Conservation (phyloP, 441 rosid genomes). For the Isatis lusitanica region DNA sequence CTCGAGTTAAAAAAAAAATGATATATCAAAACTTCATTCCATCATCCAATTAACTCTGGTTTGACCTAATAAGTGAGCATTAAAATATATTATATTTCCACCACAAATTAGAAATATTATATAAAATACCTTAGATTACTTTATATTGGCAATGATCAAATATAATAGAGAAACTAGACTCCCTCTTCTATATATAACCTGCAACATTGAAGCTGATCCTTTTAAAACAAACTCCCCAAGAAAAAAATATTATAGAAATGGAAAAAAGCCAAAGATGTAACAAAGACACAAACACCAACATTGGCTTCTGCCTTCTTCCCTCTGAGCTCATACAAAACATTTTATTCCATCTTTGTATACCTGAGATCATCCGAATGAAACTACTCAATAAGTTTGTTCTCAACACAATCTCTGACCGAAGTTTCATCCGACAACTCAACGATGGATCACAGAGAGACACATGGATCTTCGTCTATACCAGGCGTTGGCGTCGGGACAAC, state of each 20-base stretch:
- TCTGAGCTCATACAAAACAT: conserved; percentile 67
- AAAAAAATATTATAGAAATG: conserved; percentile 11
- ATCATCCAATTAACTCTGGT: neutral
- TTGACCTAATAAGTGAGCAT: conserved; percentile 31
- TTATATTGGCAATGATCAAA: neutral
- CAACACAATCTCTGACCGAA: conserved; percentile 48
- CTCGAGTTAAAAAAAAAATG: neutral
- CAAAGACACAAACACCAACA: conserved; percentile 36
- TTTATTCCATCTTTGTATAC: conserved; percentile 55
- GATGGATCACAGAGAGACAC: conserved; percentile 44
- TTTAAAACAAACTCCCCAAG: neutral
- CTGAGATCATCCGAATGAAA: conserved; percentile 60
- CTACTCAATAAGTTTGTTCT: conserved; percentile 51
- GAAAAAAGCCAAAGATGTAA: conserved; percentile 33
- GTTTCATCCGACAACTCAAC: conserved; percentile 55
- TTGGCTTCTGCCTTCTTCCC: conserved; percentile 82
- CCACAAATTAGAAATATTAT: conserved; percentile 1
- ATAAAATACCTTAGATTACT: neutral
- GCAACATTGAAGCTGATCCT: conserved; percentile 25
- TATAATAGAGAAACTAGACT: neutral
- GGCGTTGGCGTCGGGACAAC: conserved; percentile 62
- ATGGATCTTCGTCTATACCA: conserved; percentile 71
- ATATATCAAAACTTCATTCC: neutral
- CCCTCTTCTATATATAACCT: conserved; percentile 3
- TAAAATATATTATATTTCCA: conserved; percentile 17